These are phyloP conservation scores for Tulasnella sp. DNA, from an alignment of 768 basidiomycete genomes.

Conservation along the genomic window DNA sequence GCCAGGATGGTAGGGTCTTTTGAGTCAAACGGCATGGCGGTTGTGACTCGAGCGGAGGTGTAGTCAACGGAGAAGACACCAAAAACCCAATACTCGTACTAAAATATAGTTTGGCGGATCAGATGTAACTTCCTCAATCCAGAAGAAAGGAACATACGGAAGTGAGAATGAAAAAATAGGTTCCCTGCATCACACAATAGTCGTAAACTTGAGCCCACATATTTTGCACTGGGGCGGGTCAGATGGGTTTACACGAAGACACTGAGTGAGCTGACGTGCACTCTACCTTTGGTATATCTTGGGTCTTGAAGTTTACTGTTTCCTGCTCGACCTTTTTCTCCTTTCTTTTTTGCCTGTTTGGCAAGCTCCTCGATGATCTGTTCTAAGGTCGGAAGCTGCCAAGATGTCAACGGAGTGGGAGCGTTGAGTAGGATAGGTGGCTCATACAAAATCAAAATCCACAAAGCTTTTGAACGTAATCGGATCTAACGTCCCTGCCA, in stretches of 20 bases:
- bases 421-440: too few relatives aligned
- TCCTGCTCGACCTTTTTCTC: too few relatives aligned
- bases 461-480: too few relatives aligned
- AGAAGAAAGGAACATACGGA: background rate
- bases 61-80: background rate
- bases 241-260: background rate
- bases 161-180: background rate
- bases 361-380: too few relatives aligned
- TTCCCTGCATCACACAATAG: background rate
- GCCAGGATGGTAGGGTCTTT: background rate
- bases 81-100: background rate
- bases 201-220: constrained; percentile 1
- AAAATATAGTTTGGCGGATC: background rate
- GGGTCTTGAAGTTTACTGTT: too few relatives aligned
- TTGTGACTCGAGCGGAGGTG: background rate
- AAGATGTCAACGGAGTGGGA: too few relatives aligned
- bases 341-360: too few relatives aligned
- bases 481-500: too few relatives aligned
- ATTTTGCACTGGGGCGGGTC: background rate
- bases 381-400: too few relatives aligned
- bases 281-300: background rate
- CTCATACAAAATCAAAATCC: too few relatives aligned
- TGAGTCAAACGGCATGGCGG: background rate
- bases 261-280: background rate
- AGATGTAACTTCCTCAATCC: background rate